phyloP scores from a whole-genome alignment of 176 grass and related monocot genomes.

The Tillandsia leiboldiana region DNA sequence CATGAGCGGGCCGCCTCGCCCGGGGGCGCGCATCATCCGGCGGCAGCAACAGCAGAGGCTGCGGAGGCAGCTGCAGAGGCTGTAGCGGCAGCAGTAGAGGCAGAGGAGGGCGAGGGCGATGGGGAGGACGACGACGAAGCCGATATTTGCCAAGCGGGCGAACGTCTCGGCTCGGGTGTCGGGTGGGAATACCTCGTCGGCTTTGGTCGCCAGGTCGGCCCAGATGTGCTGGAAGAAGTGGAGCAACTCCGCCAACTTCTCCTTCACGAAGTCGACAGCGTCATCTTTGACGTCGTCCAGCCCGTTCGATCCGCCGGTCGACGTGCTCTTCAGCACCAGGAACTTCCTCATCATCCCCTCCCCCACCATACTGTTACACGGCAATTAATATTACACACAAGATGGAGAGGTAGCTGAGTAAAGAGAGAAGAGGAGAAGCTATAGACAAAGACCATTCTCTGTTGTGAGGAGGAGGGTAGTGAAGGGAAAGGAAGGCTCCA shows the following conservation, averaged over 20 bases:
- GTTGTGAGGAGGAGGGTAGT: too few species aligned
- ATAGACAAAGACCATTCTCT: too few species aligned
- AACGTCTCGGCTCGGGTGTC: too few species aligned
- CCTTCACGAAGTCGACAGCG: slow-evolving; percentile 16
- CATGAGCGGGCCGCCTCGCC: slow-evolving; percentile 19
- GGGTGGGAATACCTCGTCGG: too few species aligned
- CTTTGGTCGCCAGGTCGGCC: too few species aligned
- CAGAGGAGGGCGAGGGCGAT: slow-evolving; percentile 5
- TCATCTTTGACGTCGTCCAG: background rate
- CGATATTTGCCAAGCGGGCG: background rate
- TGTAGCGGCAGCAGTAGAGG: background rate
- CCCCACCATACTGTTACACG: too few species aligned
- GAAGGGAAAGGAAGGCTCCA: too few species aligned
- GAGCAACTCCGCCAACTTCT: too few species aligned
- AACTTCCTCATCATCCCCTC: background rate
- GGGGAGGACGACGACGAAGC: slow-evolving; percentile 10
- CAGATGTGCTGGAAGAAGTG: too few species aligned
- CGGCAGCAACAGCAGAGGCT: background rate
- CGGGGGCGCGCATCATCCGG: slow-evolving; percentile 22
- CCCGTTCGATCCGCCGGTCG: background rate
- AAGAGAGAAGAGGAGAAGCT: too few species aligned
- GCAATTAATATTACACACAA: too few species aligned
- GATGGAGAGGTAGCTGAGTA: too few species aligned
- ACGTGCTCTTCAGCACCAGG: background rate
- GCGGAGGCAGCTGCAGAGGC: background rate